Evolutionary conservation across 148 eudicot genomes (phyloP).

Genomic region (Vaccinium myrtillus): DNA sequence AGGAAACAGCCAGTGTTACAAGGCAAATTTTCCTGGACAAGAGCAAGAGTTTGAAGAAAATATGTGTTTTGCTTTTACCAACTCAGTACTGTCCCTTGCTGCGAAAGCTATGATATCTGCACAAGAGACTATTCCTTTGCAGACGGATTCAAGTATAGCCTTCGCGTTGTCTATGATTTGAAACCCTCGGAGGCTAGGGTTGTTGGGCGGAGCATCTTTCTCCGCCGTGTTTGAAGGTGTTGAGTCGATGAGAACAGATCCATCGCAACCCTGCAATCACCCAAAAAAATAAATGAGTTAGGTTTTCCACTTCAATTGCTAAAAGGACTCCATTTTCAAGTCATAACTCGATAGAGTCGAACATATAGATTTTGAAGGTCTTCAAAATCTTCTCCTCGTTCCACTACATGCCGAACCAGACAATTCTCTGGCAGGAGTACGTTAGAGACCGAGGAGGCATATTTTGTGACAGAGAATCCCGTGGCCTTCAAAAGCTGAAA

Average conservation of each 20-base stretch:
- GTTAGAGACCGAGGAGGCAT: background rate
- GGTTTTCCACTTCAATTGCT: background rate
- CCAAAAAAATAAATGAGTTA: background rate
- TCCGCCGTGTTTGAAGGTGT: slow-evolving; percentile 66
- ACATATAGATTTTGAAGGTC: background rate
- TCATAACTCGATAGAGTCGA: background rate
- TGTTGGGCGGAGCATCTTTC: slow-evolving; percentile 75
- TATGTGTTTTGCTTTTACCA: slow-evolving; percentile 35
- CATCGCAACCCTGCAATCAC: slow-evolving; percentile 76
- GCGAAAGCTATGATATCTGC: slow-evolving; percentile 93
- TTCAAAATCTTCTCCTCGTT: too few relatives aligned
- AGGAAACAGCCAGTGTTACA: background rate
- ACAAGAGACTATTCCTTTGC: slow-evolving; percentile 68
- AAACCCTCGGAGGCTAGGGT: slow-evolving; percentile 74
- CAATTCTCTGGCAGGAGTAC: too few relatives aligned
- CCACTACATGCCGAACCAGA: too few relatives aligned
- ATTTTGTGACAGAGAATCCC: background rate
- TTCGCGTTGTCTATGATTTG: slow-evolving; percentile 80
- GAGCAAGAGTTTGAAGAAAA: background rate
- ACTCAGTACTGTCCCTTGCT: slow-evolving; percentile 69
- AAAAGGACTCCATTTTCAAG: background rate
- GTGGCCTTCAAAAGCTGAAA: background rate
- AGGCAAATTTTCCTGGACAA: background rate
- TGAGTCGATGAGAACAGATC: slow-evolving; percentile 78
- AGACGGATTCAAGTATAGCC: slow-evolving; percentile 56